Base-by-base conservation (phyloP, 2,329 filamentous ascomycete genomes). In the Xylogone sp. region DNA sequence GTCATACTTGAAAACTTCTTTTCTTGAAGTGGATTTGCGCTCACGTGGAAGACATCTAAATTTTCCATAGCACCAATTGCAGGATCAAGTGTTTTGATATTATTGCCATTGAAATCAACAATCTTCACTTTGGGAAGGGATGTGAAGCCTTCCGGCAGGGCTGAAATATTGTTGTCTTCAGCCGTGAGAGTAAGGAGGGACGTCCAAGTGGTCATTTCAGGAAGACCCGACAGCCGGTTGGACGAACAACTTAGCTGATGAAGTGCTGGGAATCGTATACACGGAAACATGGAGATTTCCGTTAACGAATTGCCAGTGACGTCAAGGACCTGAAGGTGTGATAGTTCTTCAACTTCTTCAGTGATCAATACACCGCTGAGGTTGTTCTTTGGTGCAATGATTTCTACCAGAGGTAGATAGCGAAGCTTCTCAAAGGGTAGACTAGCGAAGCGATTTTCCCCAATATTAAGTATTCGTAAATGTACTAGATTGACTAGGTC, bases 21-120 rank as follows among this genome's bases (percentile, higher is more conserved):
- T 65, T 97, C 91, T 13, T 88, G 80, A 13, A 99, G 73, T 0
- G 94, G 94, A 62, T 99, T 99, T n/a, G 90, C 91, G 43, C 84
- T 85, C 27, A 99, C 75, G 3, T 86, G 83, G 42, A 97, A 79
- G 65, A 85, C 85, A 19, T 83, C 78, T 9, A 99, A 72, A 43
- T 72, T 84, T 5, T 90, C 83, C 90, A 97, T 96, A 21, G 82
- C 74, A 4, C 86, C 87, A 52, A 97, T 82, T 57, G 84, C 84
- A 0, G 89, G 79, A 24, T 94, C 88, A 7, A 99, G 68, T 12
- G 81, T 75, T 2, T 82, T 83, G 45, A 99, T 83, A 56, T 94
- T 84, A 63, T 99, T 99, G 59, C 86, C 84, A 0, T 88, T 88
- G 58, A 97, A 86, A 67, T 97, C 90, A 24, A 86, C 88, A 51